Conservation (phyloP, 345 rosid species). For the Mangifera indica region DNA sequence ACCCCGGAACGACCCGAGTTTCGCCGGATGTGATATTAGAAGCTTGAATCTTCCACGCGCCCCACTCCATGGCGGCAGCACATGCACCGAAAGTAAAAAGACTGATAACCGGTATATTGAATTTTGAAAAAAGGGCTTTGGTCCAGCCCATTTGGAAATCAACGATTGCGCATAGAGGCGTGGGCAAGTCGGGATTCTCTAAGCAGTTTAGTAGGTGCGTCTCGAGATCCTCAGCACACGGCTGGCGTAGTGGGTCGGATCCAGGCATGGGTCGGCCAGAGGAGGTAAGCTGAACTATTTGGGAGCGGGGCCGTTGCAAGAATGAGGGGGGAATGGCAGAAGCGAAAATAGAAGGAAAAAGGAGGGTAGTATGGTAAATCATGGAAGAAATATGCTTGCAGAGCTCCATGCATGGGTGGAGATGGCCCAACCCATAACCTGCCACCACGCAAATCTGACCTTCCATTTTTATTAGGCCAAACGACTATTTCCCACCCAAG, state of each 20-base stretch:
- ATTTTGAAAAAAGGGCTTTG: conserved; percentile 24
- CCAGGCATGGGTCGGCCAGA: neutral
- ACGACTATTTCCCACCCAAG: too few relatives aligned
- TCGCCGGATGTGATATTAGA: conserved; percentile 36
- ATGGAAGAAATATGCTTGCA: conserved; percentile 30
- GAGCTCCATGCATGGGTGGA: conserved; percentile 36
- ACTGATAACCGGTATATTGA: conserved; percentile 32
- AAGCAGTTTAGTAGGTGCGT: conserved; percentile 14
- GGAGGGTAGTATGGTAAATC: conserved; percentile 17
- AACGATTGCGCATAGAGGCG: conserved; percentile 38
- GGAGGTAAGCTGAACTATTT: conserved; percentile 13
- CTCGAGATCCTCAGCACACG: conserved; percentile 28
- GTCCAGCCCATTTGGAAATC: conserved; percentile 46
- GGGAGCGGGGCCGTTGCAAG: conserved; percentile 17
- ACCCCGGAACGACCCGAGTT: conserved; percentile 35
- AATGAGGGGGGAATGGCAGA: conserved; percentile 28
- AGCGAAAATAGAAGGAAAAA: conserved; percentile 21
- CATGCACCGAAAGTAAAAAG: conserved; percentile 51
- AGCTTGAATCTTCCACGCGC: conserved; percentile 36
- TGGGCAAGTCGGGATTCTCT: conserved; percentile 2
- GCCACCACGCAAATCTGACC: conserved; percentile 32
- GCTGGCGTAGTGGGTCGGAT: conserved; percentile 11
- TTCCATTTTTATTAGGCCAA: conserved; percentile 12
- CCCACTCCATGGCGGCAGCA: conserved; percentile 47
- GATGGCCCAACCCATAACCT: conserved; percentile 35